Base-by-base conservation (phyloP, 371 early-diverging fungal species). In the Mucor circinelloides region DNA sequence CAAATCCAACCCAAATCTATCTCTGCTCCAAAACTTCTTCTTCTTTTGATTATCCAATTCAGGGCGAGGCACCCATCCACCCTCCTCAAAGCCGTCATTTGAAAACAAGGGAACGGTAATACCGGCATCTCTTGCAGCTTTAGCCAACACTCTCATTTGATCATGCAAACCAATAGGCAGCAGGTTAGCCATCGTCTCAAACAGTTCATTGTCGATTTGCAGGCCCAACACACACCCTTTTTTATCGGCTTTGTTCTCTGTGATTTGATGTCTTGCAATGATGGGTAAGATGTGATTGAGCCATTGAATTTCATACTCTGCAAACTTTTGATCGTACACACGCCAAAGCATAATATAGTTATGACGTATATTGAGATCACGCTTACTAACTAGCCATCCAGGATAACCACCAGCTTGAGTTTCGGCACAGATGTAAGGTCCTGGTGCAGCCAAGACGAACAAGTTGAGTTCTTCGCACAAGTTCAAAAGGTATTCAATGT, bases 341-440 rank as follows among this genome's bases (percentile, higher is more conserved):
- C 91, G 89, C 88, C 87, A 86, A 5, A 91, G 82, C 72, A 89
- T 85, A 63, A 79, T 75, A 60, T 79, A 73, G 64, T 90, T 85
- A 67, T 94, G 95, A 44, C 95, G 86, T 59, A 94, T 76, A 60
- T 91, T 89, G 21, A 93, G 71, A 15, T 91, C 80, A 31, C 90
- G 85, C 67, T 93, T 93, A 36, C 90, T 92, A 7, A 91, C 72
- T 60, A 95, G 78, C 96, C 96, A 95, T 25, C 85, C 73, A 1
- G 96, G 96, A 68, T 89, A 91, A 0, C 95, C 96, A 32, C 96
- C 96, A 17, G 81, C 95, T 67, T 93, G 93, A 0, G 94, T 93
- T 66, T 95, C 96, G 15, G 92, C 89, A 79, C 94, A 94, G 64
- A 95, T 93, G 73, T 93, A 95, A 0, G 96, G 95, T 0, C 95